These are phyloP conservation scores for Clarireedia homoeocarpa DNA, from an alignment of 2,329 filamentous ascomycete species.

Conservation along the genomic window DNA sequence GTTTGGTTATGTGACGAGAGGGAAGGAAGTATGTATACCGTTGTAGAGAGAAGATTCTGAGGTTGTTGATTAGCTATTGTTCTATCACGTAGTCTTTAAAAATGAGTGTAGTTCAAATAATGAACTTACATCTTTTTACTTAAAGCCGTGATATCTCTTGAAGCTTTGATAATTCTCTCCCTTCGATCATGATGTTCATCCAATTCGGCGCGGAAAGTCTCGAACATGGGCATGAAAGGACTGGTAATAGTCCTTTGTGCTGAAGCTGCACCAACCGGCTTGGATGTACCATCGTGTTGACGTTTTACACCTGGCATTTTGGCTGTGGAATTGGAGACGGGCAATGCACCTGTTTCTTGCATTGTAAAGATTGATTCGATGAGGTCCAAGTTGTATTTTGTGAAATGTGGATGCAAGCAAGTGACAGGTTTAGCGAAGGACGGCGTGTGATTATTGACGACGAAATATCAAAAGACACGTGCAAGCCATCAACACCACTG, in stretches of 20 bases:
- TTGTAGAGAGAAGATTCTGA: constrained; percentile 76
- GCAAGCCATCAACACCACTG: not conserved
- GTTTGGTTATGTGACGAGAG: not conserved
- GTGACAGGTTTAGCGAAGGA: not conserved
- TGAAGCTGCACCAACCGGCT: constrained; percentile 33
- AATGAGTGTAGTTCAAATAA: not conserved
- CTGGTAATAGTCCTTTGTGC: constrained; percentile 38
- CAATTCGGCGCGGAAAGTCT: constrained; percentile 75
- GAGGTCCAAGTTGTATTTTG: not conserved
- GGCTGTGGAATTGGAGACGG: not conserved
- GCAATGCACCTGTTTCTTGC: not conserved
- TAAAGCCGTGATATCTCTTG: constrained; percentile 82
- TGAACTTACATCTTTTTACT: constrained; percentile 87
- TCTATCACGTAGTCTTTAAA: not conserved
- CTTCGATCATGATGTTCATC: constrained; percentile 92
- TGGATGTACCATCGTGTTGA: constrained; percentile 9
- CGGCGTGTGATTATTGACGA: too few species aligned
- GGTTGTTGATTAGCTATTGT: constrained; percentile 17
- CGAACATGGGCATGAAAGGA: constrained; percentile 69
- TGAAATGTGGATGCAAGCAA: not conserved
- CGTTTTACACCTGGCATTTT: constrained; percentile 8
- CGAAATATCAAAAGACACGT: not conserved
- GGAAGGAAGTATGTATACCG: constrained; percentile 41
- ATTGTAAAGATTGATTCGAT: not conserved
- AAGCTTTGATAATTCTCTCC: constrained; percentile 84